These are phyloP conservation scores for Candida qinlingensis DNA, from an alignment of 805 yeast genomes.

Conservation along the genomic window DNA sequence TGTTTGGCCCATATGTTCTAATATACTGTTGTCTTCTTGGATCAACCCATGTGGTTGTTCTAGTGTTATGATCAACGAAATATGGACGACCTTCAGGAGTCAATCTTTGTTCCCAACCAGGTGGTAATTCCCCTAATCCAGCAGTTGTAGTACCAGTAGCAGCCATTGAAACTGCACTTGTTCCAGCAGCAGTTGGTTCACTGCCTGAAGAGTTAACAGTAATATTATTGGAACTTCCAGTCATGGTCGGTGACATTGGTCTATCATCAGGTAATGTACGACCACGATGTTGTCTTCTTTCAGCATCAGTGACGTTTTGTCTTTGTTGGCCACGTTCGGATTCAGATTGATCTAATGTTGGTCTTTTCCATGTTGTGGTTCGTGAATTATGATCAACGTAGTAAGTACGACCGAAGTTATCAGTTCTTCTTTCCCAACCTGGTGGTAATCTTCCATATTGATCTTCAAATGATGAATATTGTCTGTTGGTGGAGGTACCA, in stretches of 20 bases:
- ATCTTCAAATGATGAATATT: conserved; percentile 91
- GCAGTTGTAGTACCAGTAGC: conserved; percentile 82
- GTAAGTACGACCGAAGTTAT: conserved; percentile 94
- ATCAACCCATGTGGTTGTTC: conserved; percentile 99
- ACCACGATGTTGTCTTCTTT: conserved; percentile 84
- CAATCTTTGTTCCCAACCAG: conserved; percentile 98
- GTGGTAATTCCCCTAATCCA: conserved; percentile 93
- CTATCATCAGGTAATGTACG: conserved; percentile 78
- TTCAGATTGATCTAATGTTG: conserved; percentile 77
- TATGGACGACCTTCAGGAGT: conserved; percentile 98
- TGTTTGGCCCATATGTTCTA: conserved; percentile 83
- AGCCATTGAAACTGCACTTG: conserved; percentile 63
- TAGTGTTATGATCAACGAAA: conserved; percentile 97
- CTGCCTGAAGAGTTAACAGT: conserved; percentile 45
- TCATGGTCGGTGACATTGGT: conserved; percentile 26
- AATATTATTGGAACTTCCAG: conserved; percentile 24
- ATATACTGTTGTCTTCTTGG: conserved; percentile 98
- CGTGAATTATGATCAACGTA: conserved; percentile 97
- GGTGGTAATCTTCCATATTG: conserved; percentile 95
- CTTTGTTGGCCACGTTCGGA: conserved; percentile 54
- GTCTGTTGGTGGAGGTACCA: conserved; percentile 36
- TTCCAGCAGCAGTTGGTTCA: conserved; percentile 41
- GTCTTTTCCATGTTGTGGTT: conserved; percentile 99
- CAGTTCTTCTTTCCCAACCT: conserved; percentile 99
- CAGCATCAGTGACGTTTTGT: conserved; percentile 72